These are phyloP conservation scores for Xylariaceae sp. DNA, from an alignment of 2,329 filamentous ascomycete species.

Conservation along the genomic window DNA sequence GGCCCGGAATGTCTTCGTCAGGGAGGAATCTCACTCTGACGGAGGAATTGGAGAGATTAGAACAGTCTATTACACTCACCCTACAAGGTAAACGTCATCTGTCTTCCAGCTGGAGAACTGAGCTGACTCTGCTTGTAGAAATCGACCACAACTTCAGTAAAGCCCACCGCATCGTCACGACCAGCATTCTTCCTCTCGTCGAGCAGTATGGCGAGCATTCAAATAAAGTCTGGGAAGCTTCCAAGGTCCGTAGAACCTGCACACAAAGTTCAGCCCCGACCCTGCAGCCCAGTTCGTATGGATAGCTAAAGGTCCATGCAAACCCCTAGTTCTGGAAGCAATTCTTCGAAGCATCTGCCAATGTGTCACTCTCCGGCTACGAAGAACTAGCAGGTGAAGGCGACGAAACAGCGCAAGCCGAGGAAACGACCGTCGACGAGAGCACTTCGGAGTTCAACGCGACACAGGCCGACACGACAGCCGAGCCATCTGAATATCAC, in stretches of 20 bases:
- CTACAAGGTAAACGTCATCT: conserved; percentile 64
- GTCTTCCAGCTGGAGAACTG: neutral
- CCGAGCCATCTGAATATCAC: conserved; percentile 37
- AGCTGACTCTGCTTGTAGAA: conserved; percentile 51
- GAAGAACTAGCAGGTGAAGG: conserved; percentile 71
- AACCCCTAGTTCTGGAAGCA: conserved; percentile 88
- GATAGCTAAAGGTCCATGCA: neutral
- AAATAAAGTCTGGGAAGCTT: conserved; percentile 90
- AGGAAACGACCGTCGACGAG: conserved; percentile 54
- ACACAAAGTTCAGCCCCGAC: conserved; percentile 1
- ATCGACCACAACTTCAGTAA: conserved; percentile 98
- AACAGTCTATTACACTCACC: conserved; percentile 94
- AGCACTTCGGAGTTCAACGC: conserved; percentile 40
- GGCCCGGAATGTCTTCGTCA: conserved; percentile 44
- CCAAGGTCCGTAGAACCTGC: conserved; percentile 58
- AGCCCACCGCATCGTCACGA: conserved; percentile 92
- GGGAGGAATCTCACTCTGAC: conserved; percentile 68
- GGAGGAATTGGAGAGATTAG: conserved; percentile 90
- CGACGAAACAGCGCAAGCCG: conserved; percentile 51
- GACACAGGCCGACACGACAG: conserved; percentile 37
- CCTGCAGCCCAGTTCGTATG: conserved; percentile 4
- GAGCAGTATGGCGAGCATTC: conserved; percentile 96
- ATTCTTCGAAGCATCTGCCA: conserved; percentile 98
- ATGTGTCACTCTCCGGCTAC: conserved; percentile 92
- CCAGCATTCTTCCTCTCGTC: conserved; percentile 85